Base-by-base conservation (phyloP, 768 basidiomycete species). In the Kondoa subrosea region DNA sequence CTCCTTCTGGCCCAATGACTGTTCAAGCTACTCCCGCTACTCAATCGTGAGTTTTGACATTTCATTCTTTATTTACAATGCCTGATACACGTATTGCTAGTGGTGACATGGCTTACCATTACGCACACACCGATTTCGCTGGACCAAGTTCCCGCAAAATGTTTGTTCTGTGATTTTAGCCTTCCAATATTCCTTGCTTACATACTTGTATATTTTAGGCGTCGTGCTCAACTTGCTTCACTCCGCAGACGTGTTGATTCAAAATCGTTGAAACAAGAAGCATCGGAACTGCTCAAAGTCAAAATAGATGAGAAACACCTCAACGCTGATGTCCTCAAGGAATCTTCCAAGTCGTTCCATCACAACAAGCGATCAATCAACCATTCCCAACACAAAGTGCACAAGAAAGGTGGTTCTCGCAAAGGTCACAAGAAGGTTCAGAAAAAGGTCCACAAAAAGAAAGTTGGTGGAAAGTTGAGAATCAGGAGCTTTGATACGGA, bases 81-180 rank as follows among this genome's bases (percentile, higher is more conserved):
- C n/a, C n/a, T n/a, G n/a, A n/a, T n/a, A n/a, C n/a, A n/a, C n/a
- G n/a, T n/a, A n/a, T n/a, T n/a, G n/a, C n/a, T n/a, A n/a, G n/a
- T n/a, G n/a, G n/a, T n/a, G n/a, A 71, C 65, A 56, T 27, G 26
- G 66, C 70, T 64, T 66, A 72, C 59, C 68, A 67, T 12, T 68
- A 69, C 67, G 70, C 64, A 34, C 33, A 69, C 61, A 50, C 57
- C 16, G 40, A 50, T 21, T 8, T 8, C 8, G 40, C 8, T 50
- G 40, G 40, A 50, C 40, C 8, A 8, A 26, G n/a, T 25, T 12
- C 30, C 26, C 40, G 40, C 40, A 50, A 50, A 50, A 50, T 70
- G 33, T 61, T 29, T 62, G 68, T 66, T 40, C 32, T 64, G 17
- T 12, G 15, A 15, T 56, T 32, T 21, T 16, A 1, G 1, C 62